Percentiles rank a stretch among this genome's conserved stretches.
phyloP scores from a whole-genome alignment of 768 basidiomycete genomes.

The Hericium alpestre region DNA sequence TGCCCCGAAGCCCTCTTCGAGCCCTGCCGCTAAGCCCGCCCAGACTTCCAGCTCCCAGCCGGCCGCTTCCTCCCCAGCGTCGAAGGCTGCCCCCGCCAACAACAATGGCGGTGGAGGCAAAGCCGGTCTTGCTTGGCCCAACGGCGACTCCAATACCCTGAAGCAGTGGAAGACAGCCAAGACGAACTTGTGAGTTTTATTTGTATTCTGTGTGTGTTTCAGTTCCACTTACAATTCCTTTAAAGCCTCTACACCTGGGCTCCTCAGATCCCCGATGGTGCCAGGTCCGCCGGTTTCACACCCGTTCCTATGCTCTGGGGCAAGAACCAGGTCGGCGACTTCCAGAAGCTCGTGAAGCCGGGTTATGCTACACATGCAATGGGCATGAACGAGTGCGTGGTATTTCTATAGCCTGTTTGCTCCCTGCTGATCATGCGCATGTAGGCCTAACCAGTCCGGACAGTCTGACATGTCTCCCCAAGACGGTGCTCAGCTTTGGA shows the following conservation, averaged over 20 bases:
- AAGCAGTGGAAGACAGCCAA: slow-evolving; percentile 37
- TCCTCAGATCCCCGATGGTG: slow-evolving; percentile 32
- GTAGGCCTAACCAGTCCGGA: slow-evolving; percentile 54
- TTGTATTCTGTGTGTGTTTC: not conserved
- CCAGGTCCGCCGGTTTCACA: slow-evolving; percentile 36
- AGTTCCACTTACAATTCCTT: not conserved
- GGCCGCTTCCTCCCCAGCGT: slow-evolving; percentile 11
- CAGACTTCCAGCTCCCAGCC: slow-evolving; percentile 9
- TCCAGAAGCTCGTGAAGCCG: slow-evolving; percentile 32
- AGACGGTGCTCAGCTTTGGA: slow-evolving; percentile 47
- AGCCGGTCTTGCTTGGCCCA: slow-evolving; percentile 60
- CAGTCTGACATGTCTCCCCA: slow-evolving; percentile 53
- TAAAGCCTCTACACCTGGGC: slow-evolving; percentile 59
- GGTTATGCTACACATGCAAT: slow-evolving; percentile 44
- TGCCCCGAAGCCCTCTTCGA: slow-evolving; percentile 9
- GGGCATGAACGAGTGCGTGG: slow-evolving; percentile 66
- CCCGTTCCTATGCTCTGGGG: slow-evolving; percentile 70
- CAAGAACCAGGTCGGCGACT: slow-evolving; percentile 35
- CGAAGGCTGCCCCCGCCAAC: not conserved
- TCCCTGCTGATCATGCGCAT: not conserved
- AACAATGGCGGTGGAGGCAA: slow-evolving; percentile 24
- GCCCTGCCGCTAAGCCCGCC: slow-evolving; percentile 12
- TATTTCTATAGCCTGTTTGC: slow-evolving; percentile 16
- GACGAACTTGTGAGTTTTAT: slow-evolving; percentile 27
- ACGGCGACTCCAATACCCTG: slow-evolving; percentile 36